A percentile compares a stretch with the other conserved stretches of the same genome.
phyloP scores from a whole-genome alignment of 225 moss, liverwort and hornwort species.

The Rhytidiadelphus loreus region DNA sequence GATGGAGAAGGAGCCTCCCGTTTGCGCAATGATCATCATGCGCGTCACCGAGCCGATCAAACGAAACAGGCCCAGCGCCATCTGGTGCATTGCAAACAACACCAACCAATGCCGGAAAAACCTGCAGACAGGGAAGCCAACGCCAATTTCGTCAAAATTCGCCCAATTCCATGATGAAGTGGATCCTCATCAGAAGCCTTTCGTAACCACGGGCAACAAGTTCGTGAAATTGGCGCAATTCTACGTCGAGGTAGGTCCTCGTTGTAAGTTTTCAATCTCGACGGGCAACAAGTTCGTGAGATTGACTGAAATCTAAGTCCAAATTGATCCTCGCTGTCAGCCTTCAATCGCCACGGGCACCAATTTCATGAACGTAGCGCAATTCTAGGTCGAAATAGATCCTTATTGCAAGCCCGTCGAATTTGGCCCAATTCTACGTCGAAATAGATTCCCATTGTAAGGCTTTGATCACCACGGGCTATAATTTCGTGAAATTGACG shows the following conservation, averaged over 20 bases:
- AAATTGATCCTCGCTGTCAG: background rate
- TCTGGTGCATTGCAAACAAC: slow-evolving; percentile 76
- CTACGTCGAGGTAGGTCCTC: background rate
- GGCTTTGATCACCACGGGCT: too few relatives aligned
- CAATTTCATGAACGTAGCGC: background rate
- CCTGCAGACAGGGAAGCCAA: slow-evolving; percentile 5
- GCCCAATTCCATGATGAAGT: background rate
- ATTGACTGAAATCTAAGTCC: too few relatives aligned
- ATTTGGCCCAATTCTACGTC: background rate
- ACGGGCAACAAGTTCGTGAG: background rate
- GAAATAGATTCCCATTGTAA: background rate
- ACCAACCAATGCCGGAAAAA: slow-evolving; percentile 75
- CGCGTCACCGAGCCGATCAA: slow-evolving; percentile 61
- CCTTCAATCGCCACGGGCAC: background rate
- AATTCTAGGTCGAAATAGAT: background rate
- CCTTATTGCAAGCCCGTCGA: background rate
- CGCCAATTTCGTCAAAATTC: background rate
- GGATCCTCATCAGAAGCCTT: background rate
- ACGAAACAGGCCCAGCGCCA: slow-evolving; percentile 76
- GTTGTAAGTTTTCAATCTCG: background rate
- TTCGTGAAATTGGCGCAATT: background rate
- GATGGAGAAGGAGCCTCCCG: slow-evolving; percentile 58
- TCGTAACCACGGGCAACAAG: background rate
- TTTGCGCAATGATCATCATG: slow-evolving; percentile 75
- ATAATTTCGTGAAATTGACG: too few relatives aligned